These are phyloP conservation scores for Malus sieversii DNA, from an alignment of 306 rosid genomes.

Conservation along the genomic window DNA sequence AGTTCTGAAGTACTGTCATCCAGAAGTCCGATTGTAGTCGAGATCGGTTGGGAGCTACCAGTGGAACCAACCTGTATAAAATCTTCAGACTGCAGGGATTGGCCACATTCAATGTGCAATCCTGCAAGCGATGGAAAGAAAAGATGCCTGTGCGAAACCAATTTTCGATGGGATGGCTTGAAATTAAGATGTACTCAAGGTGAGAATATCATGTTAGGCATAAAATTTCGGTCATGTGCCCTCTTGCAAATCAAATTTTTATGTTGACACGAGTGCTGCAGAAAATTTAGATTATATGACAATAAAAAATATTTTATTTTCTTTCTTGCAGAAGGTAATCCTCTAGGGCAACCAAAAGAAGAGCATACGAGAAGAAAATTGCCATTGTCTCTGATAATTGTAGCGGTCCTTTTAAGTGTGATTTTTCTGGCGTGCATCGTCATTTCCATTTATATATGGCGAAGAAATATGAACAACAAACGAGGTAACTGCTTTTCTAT, in stretches of 20 bases:
- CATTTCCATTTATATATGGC: conserved; percentile 23
- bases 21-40: conserved; percentile 3
- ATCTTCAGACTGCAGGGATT: conserved; percentile 33
- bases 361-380: not conserved
- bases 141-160: conserved; percentile 40
- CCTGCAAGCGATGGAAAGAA: conserved; percentile 19
- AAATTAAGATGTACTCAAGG: conserved; percentile 40
- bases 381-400: conserved; percentile 19
- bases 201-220: conserved; percentile 2
- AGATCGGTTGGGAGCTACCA: conserved; percentile 45
- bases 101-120: conserved; percentile 58
- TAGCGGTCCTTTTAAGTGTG: conserved; percentile 7
- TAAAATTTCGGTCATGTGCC: not conserved
- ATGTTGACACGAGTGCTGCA: too few relatives aligned
- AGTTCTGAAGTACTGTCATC: not conserved
- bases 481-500: conserved; percentile 29
- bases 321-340: not conserved
- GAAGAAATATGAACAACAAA: conserved; percentile 27
- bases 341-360: not conserved
- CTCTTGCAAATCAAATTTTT: not conserved
- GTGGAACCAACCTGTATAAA: conserved; percentile 36
- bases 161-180: conserved; percentile 35
- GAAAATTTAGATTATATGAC: too few relatives aligned
- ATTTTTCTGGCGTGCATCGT: conserved; percentile 26
- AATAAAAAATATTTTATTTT: not conserved